Evolutionary conservation across 2,329 filamentous ascomycete species (phyloP), one percentile per base, ranked within the genome.

Genomic region (Sarocladium brachiariae): DNA sequence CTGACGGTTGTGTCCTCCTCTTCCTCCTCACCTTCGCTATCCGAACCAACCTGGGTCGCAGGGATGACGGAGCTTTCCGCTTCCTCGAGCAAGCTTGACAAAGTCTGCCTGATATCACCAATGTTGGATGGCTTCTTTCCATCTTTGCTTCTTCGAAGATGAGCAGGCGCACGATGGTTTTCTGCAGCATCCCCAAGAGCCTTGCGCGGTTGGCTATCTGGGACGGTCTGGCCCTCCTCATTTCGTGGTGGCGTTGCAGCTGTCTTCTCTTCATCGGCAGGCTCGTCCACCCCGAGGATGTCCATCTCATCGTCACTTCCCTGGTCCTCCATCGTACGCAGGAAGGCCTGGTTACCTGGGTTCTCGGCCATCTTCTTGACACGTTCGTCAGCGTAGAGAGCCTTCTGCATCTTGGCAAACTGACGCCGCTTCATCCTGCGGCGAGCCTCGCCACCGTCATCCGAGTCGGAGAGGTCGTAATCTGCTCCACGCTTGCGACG

Each of bases 321-420:
- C 47, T 80, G 80, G 62, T 96, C 91, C 60, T 96, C 90, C 49
- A 99, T 87, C 6, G 89, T 89, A 56, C 83, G 84, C 58, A 99
- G 77, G 71, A 99, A 99, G 0, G 93, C 93, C 54, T 86, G 79
- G 63, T 90, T 92, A 63, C 92, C 91, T 2, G 88, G 88, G 59
- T 95, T 90, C 63, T 89, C 83, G 30, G 89, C 90, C 55, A 97
- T 89, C 66, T 92, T 91, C 63, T 87, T 89, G 58, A 99, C 82
- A 33, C 89, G 89, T 65, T 96, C 91, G 61, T 97, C 91, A 21
- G 87, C 77, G 43, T 96, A 79, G 8, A 99, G 76, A 6, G 91
- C 87, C 65, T 89, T 90, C 51, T 90, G 86, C 86, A 96, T 95
- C 69, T 89, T 88, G 31, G 87, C 87, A 66, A 95, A 95, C 61